Evolutionary conservation across 805 yeast species (phyloP), one percentile per base, ranked within the genome.

Genomic region (Maudiozyma bulderi): DNA sequence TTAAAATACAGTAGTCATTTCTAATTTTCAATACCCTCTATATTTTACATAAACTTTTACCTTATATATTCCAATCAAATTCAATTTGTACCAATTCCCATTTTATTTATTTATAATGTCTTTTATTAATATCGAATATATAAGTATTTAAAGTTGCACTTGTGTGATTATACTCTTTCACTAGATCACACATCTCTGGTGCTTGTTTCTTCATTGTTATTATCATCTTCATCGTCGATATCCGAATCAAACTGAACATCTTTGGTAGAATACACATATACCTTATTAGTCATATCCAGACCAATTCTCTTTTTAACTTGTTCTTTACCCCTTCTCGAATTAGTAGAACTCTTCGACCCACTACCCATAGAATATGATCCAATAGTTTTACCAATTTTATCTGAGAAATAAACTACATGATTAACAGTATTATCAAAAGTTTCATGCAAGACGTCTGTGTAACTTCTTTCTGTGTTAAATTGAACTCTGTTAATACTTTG

Each of bases 341-440:
- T 57, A 28, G 57, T 57, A 42, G 60, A 61, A 31, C 52, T 56
- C 28, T 48, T 58, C 1, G 64, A 61, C 37, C 54, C 53, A 6
- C 58, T 65, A 39, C 68, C 47, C 47, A 74, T 73, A 0, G 82
- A 74, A 44, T 80, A 60, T 1, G 82, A 80, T 5, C 81, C 80
- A 54, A 80, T 65, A n/a, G 81, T 81, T 44, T 77, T 75, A 46
- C 80, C 77, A 14, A 78, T 67, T 37, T 70, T 72, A 60, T 79
- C 84, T 1, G 84, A 76, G 45, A 75, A 62, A 50, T 68, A 64
- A 37, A 74, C 54, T 40, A 79, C 58, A 1, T 70, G 65, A 31
- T 67, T 64, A n/a, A 71, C 68, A 0, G 75, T 63, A 9, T 53
- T 53, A 5, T 43, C 51, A 8, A 69, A 32, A 10, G 63, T 56